Base-by-base conservation (phyloP, 2,329 filamentous ascomycete genomes). In the Neonectria ditissima region DNA sequence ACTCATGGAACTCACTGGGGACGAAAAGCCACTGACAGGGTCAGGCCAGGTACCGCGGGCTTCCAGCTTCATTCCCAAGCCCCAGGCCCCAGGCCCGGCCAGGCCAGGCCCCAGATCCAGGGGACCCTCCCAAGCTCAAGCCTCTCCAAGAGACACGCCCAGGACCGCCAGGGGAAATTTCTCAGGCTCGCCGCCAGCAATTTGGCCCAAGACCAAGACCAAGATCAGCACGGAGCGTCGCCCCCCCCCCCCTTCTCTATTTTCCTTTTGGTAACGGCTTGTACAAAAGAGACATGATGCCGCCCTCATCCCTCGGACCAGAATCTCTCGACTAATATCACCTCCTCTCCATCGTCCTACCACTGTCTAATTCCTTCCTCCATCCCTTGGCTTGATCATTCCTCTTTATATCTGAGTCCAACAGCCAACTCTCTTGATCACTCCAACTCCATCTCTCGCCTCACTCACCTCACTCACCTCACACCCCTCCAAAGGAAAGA, bases 271-370 rank as follows among this genome's bases (percentile, higher is more conserved):
- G 66, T 43, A 37, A 63, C 57, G 54, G 41, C 59, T 57, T 65
- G 58, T 72, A 72, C 69, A 72, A 72, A 72, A 72, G 68, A 66
- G 64, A 66, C 66, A 66, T 47, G 55, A 62, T 72, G 68, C 68
- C 68, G 56, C 68, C 53, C 55, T 62, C 45, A 59, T 69, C 59
- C 56, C 66, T 70, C 57, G 44, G 59, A 52, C 47, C 60, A 67
- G 55, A 69, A 68, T 59, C 59, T 50, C 41, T 55, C 24, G 10
- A 55, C 48, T 45, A 32, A 39, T 59, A 47, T 51, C 39, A 28
- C 48, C 39, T 54, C 48, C 47, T 54, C 50, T 39, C 28, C 41
- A 24, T 48, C 55, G 16, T 34, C 41, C 28, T 26, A 52, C 43
- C n/a, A 22, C 43, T 47, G 22, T 51, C 39, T n/a, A 11, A 48